These are phyloP conservation scores for Kluyveromyces sp. DNA, from an alignment of 1,139 yeast species.

Conservation along the genomic window DNA sequence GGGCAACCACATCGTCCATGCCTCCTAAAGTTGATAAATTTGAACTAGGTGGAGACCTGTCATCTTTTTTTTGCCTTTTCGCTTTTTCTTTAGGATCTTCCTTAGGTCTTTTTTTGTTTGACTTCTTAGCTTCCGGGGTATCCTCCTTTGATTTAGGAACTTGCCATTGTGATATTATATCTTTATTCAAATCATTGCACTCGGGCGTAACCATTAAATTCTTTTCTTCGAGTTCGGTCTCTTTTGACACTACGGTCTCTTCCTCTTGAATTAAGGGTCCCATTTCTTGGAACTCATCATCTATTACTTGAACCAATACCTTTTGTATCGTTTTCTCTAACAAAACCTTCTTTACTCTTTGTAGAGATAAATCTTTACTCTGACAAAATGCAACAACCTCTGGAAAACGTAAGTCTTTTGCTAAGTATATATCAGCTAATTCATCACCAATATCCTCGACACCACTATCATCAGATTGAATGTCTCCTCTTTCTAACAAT, in stretches of 20 bases:
- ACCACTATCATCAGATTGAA: conserved; percentile 34
- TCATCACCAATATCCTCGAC: conserved; percentile 34
- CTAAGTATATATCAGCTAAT: conserved; percentile 42
- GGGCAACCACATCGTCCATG: conserved; percentile 71
- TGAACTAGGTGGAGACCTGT: conserved; percentile 63
- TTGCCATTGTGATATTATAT: conserved; percentile 68
- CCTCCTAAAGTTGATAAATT: conserved; percentile 80
- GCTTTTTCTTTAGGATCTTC: conserved; percentile 25
- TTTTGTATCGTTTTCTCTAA: conserved; percentile 54
- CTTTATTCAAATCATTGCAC: conserved; percentile 62
- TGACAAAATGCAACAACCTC: conserved; percentile 52
- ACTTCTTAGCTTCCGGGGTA: conserved; percentile 21
- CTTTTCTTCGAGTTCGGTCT: conserved; percentile 27
- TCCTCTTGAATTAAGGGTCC: conserved; percentile 24
- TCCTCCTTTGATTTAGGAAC: conserved; percentile 14
- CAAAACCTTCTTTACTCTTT: conserved; percentile 54
- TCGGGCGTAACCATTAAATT: conserved; percentile 57
- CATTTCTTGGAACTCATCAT: conserved; percentile 38
- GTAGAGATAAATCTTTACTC: conserved; percentile 53
- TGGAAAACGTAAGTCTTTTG: conserved; percentile 44
- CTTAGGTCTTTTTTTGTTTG: conserved; percentile 32
- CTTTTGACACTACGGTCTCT: conserved; percentile 17
- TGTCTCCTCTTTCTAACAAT: conserved; percentile 10
- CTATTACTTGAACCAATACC: conserved; percentile 38
- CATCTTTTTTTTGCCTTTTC: conserved; percentile 37